phyloP scores from a whole-genome alignment of 768 basidiomycete species.

The Kwoniella dejecticola region DNA sequence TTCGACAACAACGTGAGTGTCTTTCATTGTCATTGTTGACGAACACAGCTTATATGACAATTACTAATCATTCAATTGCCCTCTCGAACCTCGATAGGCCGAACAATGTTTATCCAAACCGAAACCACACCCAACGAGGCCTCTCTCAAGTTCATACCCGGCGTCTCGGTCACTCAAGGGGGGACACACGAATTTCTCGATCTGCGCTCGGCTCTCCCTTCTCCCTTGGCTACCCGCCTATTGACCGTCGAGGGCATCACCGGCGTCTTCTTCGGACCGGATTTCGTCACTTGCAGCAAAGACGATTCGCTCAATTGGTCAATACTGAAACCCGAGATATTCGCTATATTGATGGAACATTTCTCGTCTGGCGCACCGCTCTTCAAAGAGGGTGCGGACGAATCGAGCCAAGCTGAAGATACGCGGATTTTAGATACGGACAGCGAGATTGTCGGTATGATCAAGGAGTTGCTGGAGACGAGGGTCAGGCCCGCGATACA shows the following conservation, averaged over 20 bases:
- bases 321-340: conserved; percentile 93
- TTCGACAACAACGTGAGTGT: conserved; percentile 23
- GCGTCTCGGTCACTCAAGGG: conserved; percentile 82
- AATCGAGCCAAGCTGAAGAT: conserved; percentile 75
- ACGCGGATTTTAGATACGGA: conserved; percentile 91
- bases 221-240: conserved; percentile 89
- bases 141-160: conserved; percentile 97
- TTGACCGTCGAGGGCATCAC: conserved; percentile 93
- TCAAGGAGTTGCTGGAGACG: conserved; percentile 94
- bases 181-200: conserved; percentile 90
- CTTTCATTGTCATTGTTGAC: neutral
- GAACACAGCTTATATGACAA: too few species aligned
- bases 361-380: conserved; percentile 88
- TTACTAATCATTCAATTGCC: neutral
- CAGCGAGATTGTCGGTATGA: conserved; percentile 96
- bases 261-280: conserved; percentile 90
- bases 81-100: conserved; percentile 32
- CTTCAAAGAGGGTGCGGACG: conserved; percentile 77
- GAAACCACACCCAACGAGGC: conserved; percentile 96
- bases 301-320: conserved; percentile 67
- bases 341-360: conserved; percentile 93
- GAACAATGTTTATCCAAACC: conserved; percentile 98
- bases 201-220: conserved; percentile 78
- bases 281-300: conserved; percentile 96
- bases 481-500: conserved; percentile 94